phyloP scores from a whole-genome alignment of 306 rosid species.

The Medicago truncatula region MtrunA17r5.0-ANR NC_053043.1:49032001-49032500 shows the following conservation, averaged over 20 bases:
- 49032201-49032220: background rate
- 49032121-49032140: conserved; percentile 1
- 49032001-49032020: conserved; percentile 27
- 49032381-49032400: conserved; percentile 10
- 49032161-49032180: background rate
- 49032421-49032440: background rate
- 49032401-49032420: background rate
- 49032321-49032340: background rate
- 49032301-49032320: background rate
- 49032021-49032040: background rate
- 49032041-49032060: background rate
- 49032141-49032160: background rate
- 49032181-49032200: background rate
- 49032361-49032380: background rate
- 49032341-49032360: background rate
- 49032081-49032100: background rate
- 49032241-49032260: background rate
- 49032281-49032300: background rate
- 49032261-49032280: background rate
- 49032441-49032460: background rate
- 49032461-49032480: background rate
- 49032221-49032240: background rate
- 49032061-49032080: background rate
- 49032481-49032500: background rate
- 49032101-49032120: background rate